Percentiles rank a stretch among this genome's conserved stretches.
phyloP scores from a whole-genome alignment of 345 rosid genomes.

The Corymbia maculata region DNA sequence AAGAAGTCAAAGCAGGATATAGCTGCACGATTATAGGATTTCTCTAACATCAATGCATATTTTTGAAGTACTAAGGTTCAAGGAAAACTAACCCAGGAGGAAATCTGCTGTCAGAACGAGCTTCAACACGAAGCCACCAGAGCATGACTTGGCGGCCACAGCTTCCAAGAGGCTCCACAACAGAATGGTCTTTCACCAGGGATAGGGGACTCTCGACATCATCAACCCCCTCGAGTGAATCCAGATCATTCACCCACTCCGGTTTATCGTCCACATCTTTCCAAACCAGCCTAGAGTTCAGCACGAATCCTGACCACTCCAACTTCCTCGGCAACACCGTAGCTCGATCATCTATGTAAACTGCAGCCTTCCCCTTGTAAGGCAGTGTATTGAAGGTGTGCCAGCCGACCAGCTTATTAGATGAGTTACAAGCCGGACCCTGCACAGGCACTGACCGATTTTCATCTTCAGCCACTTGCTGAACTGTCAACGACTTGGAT shows the following conservation, averaged over 20 bases:
- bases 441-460: slow-evolving; percentile 58
- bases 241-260: slow-evolving; percentile 75
- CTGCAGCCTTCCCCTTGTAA: slow-evolving; percentile 50
- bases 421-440: slow-evolving; percentile 92
- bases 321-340: slow-evolving; percentile 74
- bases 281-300: slow-evolving; percentile 89
- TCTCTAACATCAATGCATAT: background rate
- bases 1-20: background rate
- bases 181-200: slow-evolving; percentile 54
- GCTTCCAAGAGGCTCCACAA: slow-evolving; percentile 92
- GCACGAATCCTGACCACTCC: slow-evolving; percentile 96
- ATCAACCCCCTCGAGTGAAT: slow-evolving; percentile 17
- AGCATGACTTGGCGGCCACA: slow-evolving; percentile 86
- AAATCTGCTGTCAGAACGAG: slow-evolving; percentile 96
- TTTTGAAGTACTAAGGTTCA: background rate
- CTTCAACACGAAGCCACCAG: slow-evolving; percentile 99
- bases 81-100: slow-evolving; percentile 67
- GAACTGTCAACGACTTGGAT: slow-evolving; percentile 11
- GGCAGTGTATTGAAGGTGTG: slow-evolving; percentile 68
- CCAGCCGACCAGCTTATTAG: slow-evolving; percentile 72
- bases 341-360: slow-evolving; percentile 71
- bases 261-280: slow-evolving; percentile 62
- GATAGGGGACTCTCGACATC: slow-evolving; percentile 71
- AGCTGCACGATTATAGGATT: background rate
- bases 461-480: slow-evolving; percentile 24